phyloP scores from a whole-genome alignment of 2,329 filamentous ascomycete species.

The Botrytis fragariae region DNA sequence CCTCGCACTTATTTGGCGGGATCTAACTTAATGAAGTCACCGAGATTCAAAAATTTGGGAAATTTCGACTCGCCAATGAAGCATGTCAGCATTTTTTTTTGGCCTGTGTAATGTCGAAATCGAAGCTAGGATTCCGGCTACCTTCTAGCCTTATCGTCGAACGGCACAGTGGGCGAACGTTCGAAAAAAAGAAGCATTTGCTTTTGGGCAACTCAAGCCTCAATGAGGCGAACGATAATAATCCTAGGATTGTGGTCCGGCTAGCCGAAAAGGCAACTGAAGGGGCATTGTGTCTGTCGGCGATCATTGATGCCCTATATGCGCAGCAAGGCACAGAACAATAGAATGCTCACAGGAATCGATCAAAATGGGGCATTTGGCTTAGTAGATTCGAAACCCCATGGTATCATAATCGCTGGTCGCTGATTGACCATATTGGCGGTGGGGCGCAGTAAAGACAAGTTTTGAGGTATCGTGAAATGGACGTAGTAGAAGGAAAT shows the following conservation, averaged over 20 bases:
- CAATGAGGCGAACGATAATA: slow-evolving; percentile 15
- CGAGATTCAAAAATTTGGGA: neutral
- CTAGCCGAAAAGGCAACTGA: slow-evolving; percentile 14
- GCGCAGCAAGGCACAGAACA: slow-evolving; percentile 17
- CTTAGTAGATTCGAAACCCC: neutral
- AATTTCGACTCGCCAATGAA: neutral
- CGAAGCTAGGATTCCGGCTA: neutral
- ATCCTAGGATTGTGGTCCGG: slow-evolving; percentile 4
- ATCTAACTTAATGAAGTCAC: slow-evolving; percentile 20
- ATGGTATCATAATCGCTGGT: neutral
- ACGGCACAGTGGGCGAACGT: slow-evolving; percentile 1
- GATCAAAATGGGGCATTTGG: neutral
- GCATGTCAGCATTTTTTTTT: slow-evolving; percentile 10
- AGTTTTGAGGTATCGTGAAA: neutral
- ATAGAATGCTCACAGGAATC: neutral
- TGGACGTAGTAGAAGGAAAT: slow-evolving; percentile 5
- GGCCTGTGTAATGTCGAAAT: slow-evolving; percentile 1
- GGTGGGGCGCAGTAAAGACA: neutral
- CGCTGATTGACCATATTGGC: neutral
- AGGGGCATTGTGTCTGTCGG: slow-evolving; percentile 5
- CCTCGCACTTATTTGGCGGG: neutral
- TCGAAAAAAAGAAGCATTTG: neutral
- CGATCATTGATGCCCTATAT: slow-evolving; percentile 2
- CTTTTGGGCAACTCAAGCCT: slow-evolving; percentile 20
- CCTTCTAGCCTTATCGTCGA: slow-evolving; percentile 12